phyloP scores from a whole-genome alignment of 1,284 basidiomycete genomes.

The Cryptococcus floricola region DNA sequence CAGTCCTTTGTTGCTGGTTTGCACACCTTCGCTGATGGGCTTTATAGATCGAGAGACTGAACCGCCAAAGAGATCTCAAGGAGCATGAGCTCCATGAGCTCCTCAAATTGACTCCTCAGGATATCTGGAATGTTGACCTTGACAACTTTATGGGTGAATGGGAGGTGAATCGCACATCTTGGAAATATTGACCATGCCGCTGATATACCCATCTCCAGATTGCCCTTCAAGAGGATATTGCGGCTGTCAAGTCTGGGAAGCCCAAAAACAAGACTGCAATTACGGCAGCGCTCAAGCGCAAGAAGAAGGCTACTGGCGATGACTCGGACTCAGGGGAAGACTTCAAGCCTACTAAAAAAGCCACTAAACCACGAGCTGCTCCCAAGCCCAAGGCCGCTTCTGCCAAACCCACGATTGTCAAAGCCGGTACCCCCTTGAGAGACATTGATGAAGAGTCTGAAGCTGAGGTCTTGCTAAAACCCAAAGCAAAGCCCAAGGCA shows the following conservation, averaged over 20 bases:
- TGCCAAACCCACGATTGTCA: conserved; percentile 15
- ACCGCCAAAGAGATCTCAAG: conserved; percentile 74
- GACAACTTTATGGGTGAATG: conserved; percentile 78
- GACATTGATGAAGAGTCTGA: neutral
- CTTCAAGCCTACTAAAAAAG: conserved; percentile 63
- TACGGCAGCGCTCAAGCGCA: conserved; percentile 58
- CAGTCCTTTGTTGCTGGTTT: conserved; percentile 16
- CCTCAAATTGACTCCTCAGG: conserved; percentile 72
- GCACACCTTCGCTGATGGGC: too few relatives aligned
- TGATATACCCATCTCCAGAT: conserved; percentile 49
- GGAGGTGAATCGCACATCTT: conserved; percentile 59
- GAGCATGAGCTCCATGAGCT: conserved; percentile 76
- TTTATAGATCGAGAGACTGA: conserved; percentile 74
- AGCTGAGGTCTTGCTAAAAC: neutral
- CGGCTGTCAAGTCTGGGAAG: conserved; percentile 64
- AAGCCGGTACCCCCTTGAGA: conserved; percentile 1
- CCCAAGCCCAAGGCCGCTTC: conserved; percentile 59
- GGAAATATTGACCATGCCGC: too few relatives aligned
- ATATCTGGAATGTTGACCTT: conserved; percentile 89
- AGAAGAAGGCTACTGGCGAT: conserved; percentile 53
- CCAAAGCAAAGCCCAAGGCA: conserved; percentile 2
- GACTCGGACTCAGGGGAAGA: conserved; percentile 65
- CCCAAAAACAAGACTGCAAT: conserved; percentile 60
- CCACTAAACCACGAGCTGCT: conserved; percentile 24
- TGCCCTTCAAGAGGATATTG: conserved; percentile 56